Evolutionary conservation across 305 asterid species (phyloP).

Genomic region (Fraxinus floribunda): DNA sequence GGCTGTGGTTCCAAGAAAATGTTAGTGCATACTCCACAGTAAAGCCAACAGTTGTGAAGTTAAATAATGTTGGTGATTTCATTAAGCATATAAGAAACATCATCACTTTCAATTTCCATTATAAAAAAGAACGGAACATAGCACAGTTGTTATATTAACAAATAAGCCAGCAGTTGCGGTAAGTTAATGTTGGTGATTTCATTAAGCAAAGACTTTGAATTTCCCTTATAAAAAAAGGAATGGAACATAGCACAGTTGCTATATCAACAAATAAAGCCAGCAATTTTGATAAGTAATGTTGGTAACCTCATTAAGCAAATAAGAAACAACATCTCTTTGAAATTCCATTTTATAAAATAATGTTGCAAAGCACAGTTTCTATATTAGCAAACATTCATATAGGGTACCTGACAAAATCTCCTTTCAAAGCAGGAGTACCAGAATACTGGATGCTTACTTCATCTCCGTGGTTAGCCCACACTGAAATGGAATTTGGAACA

Average conservation of each 20-base stretch:
- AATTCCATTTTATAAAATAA: neutral
- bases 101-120: neutral
- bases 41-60: neutral
- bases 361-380: neutral
- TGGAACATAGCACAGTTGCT: neutral
- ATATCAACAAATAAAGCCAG: neutral
- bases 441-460: slow-evolving; percentile 97
- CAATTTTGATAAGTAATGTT: neutral
- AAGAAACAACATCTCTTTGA: neutral
- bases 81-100: neutral
- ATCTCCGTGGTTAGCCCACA: slow-evolving; percentile 99
- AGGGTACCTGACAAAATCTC: slow-evolving; percentile 93
- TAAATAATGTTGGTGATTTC: neutral
- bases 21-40: neutral
- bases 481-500: slow-evolving; percentile 45
- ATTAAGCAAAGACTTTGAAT: neutral
- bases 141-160: neutral
- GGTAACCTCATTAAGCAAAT: neutral
- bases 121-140: neutral
- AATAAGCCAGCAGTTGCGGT: neutral
- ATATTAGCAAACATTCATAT: slow-evolving; percentile 6
- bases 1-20: neutral
- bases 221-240: neutral
- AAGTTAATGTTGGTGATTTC: neutral
- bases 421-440: slow-evolving; percentile 98